Percentiles rank a stretch among this genome's conserved stretches.
Evolutionary conservation across 1,284 basidiomycete genomes (phyloP).

Genomic region (Cystobasidium pallidum): DNA sequence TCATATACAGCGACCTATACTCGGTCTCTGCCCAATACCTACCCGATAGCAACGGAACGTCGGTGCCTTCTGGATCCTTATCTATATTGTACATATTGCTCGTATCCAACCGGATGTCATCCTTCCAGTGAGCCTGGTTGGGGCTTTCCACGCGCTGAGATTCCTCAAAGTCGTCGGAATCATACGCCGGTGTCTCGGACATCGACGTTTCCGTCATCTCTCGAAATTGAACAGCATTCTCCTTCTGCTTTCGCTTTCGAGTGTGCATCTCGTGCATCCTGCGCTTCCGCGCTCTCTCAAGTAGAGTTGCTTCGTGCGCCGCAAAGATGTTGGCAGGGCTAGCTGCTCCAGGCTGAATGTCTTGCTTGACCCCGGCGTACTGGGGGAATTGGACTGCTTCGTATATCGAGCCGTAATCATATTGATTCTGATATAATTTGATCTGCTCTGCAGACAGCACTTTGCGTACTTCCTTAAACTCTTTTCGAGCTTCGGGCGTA

Average conservation of each 20-base stretch:
- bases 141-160: slow-evolving; percentile 17
- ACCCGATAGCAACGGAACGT: neutral
- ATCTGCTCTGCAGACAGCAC: neutral
- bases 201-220: slow-evolving; percentile 1
- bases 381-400: slow-evolving; percentile 9
- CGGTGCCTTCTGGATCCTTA: neutral
- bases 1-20: neutral
- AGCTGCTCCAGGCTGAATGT: slow-evolving; percentile 35
- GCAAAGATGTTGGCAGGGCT: slow-evolving; percentile 7
- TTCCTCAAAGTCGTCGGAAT: slow-evolving; percentile 15
- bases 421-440: slow-evolving; percentile 15
- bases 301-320: slow-evolving; percentile 10
- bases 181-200: neutral
- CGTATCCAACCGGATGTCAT: neutral
- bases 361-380: slow-evolving; percentile 21
- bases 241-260: slow-evolving; percentile 1
- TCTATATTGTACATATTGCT: slow-evolving; percentile 15
- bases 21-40: neutral
- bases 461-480: neutral
- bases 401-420: slow-evolving; percentile 33
- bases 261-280: neutral
- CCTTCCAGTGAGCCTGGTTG: neutral
- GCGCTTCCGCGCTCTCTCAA: slow-evolving; percentile 14
- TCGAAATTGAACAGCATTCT: neutral
- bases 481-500: slow-evolving; percentile 3